phyloP scores from a whole-genome alignment of 1,284 basidiomycete genomes.

The Melampsora abietis-canadensis region DNA sequence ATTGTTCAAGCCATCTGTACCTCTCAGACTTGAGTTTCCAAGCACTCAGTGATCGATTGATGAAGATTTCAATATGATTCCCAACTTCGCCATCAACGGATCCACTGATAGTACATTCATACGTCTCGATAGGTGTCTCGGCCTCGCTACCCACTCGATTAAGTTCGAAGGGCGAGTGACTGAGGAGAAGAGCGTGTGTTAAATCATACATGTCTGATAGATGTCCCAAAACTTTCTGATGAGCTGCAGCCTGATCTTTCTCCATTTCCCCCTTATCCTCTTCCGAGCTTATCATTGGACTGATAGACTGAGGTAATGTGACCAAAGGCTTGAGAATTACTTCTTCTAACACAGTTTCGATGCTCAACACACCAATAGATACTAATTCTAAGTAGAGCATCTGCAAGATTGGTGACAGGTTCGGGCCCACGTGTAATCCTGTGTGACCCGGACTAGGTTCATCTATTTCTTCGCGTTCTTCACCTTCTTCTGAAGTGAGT shows the following conservation, averaged over 20 bases:
- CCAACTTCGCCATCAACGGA: background rate
- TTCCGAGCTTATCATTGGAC: background rate
- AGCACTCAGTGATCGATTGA: conserved; percentile 20
- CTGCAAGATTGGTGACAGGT: conserved; percentile 23
- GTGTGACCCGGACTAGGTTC: conserved; percentile 15
- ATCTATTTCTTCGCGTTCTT: conserved; percentile 24
- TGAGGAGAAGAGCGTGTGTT: background rate
- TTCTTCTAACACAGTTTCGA: conserved; percentile 35
- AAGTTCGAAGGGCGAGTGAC: background rate
- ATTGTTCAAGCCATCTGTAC: conserved; percentile 35
- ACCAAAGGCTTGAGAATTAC: conserved; percentile 17
- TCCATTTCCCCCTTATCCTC: background rate
- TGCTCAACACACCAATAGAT: conserved; percentile 30
- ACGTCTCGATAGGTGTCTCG: background rate
- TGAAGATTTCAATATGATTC: background rate
- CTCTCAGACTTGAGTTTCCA: conserved; percentile 30
- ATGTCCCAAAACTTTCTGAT: background rate
- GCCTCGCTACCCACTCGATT: background rate
- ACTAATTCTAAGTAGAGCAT: conserved; percentile 28
- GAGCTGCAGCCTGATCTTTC: background rate
- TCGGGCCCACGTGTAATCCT: conserved; percentile 12
- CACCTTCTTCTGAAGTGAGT: conserved; percentile 23
- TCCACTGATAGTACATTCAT: background rate
- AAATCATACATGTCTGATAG: background rate
- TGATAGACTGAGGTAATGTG: conserved; percentile 3